These are phyloP conservation scores for Monilinia aucupariae DNA, from an alignment of 2,329 filamentous ascomycete species.

Conservation along the genomic window DNA sequence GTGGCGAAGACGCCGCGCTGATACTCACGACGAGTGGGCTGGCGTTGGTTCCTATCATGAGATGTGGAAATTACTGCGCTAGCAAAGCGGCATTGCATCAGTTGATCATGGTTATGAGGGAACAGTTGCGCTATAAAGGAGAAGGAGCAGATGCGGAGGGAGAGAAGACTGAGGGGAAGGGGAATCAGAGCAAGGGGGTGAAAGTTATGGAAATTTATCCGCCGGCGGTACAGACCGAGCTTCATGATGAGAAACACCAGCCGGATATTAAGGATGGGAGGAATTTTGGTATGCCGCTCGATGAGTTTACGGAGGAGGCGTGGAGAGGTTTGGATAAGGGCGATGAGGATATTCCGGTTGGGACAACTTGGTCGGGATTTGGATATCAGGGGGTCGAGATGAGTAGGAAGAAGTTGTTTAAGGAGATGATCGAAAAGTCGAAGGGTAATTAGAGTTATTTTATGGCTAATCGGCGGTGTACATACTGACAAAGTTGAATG, in stretches of 20 bases:
- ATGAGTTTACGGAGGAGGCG: constrained; percentile 39
- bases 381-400: constrained; percentile 3
- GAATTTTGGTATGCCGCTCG: constrained; percentile 46
- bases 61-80: constrained; percentile 37
- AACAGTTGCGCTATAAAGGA: constrained; percentile 37
- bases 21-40: constrained; percentile 26
- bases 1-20: constrained; percentile 14
- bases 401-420: constrained; percentile 1
- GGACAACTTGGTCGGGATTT: constrained; percentile 11
- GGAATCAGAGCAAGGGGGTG: constrained; percentile 24
- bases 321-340: constrained; percentile 24
- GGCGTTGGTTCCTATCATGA: constrained; percentile 21
- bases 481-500: not conserved
- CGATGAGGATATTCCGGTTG: constrained; percentile 24
- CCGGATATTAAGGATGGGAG: constrained; percentile 40
- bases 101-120: constrained; percentile 40
- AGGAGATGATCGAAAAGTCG: not conserved
- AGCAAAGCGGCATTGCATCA: constrained; percentile 43
- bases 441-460: not conserved
- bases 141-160: not conserved
- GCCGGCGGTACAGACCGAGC: constrained; percentile 37
- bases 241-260: constrained; percentile 42
- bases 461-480: not conserved
- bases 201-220: constrained; percentile 42
- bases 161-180: constrained; percentile 13